Base-by-base conservation (phyloP, 2,329 filamentous ascomycete genomes). In the Xylaria arbuscula region DNA sequence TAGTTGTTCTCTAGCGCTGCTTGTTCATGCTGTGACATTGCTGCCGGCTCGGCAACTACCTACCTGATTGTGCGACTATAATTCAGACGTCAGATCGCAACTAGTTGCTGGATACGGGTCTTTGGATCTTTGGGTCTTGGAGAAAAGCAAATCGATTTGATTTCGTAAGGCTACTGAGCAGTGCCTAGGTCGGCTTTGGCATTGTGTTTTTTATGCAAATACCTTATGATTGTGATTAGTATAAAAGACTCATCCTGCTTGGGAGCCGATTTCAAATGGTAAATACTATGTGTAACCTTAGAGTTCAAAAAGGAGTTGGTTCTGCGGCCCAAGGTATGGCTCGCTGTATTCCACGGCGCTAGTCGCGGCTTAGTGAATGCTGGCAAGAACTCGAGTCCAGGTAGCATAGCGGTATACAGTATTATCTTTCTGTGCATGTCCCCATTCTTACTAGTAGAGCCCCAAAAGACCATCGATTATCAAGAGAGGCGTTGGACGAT, bases 1-100 rank as follows among this genome's bases (percentile, higher is more conserved):
- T 36, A 13, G 28, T 28, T 6, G 15, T 34, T n/a, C 5, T 34
- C 48, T 40, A 32, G 11, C 15, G 32, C 34, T 15, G 36, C 82
- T 90, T 1, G 84, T 83, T 55, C 92, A 93, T 75, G 89, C 89
- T 11, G 80, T 78, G 24, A 84, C 86, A 1, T 80, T 38, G 47
- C 9, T 34, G 50, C 40, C 34, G 34, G 17, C 42, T n/a, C 28
- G 42, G 66, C 36, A 22, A 66, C 57, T 56, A 66, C 36, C 36
- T 38, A 38, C 36, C 13, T 9, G 42, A 32, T 60, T 60, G 56
- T 50, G 34, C 62, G 13, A 62, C 56, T 24, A 50, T 60, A n/a
- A 50, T 19, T 32, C 7, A 54, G 51, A 45, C 47, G 48, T 47
- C 10, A 8, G 38, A n/a, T 53, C 32, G 51, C 61, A 24, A 57